Percentiles rank a stretch among this genome's conserved stretches.
Conservation (phyloP, 352 stramenopile species). For the Pythium sp. region DNA sequence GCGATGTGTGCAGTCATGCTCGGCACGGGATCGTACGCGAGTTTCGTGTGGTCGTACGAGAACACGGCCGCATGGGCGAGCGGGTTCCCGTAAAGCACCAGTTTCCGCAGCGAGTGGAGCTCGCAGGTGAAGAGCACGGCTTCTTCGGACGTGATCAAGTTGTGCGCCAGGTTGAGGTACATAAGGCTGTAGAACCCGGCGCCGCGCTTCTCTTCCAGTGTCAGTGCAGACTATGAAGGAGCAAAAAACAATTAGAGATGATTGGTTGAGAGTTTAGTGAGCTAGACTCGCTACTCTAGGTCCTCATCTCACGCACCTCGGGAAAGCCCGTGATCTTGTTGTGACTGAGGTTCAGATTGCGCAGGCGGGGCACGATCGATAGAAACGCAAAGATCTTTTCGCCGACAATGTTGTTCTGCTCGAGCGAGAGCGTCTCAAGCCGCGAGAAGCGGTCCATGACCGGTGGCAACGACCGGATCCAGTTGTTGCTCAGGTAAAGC, state of each 20-base stretch:
- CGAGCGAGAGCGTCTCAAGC: constrained; percentile 74
- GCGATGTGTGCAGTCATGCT: constrained; percentile 43
- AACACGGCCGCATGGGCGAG: constrained; percentile 54
- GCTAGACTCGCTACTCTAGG: background rate
- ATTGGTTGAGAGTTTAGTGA: background rate
- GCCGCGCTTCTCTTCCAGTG: constrained; percentile 53
- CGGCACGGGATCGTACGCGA: constrained; percentile 71
- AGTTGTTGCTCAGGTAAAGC: constrained; percentile 74
- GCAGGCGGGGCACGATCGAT: constrained; percentile 54
- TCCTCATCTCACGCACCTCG: constrained; percentile 30
- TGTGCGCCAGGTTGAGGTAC: constrained; percentile 77
- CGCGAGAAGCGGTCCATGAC: constrained; percentile 76
- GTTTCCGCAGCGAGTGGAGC: constrained; percentile 56
- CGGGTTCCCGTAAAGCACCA: constrained; percentile 78
- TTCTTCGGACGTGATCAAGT: constrained; percentile 53
- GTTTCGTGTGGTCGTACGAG: constrained; percentile 58
- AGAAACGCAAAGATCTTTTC: constrained; percentile 73
- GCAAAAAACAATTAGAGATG: background rate
- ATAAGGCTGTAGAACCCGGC: constrained; percentile 61
- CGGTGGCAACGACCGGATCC: constrained; percentile 59
- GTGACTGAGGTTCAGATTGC: constrained; percentile 76
- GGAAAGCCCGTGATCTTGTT: constrained; percentile 77
- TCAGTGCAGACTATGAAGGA: constrained; percentile 38
- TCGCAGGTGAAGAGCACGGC: constrained; percentile 43
- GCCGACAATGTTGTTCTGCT: constrained; percentile 71